A percentile compares a stretch with the other conserved stretches of the same genome.
Conservation (phyloP, 768 basidiomycete genomes). For the Tylopilus subfusipes region DNA sequence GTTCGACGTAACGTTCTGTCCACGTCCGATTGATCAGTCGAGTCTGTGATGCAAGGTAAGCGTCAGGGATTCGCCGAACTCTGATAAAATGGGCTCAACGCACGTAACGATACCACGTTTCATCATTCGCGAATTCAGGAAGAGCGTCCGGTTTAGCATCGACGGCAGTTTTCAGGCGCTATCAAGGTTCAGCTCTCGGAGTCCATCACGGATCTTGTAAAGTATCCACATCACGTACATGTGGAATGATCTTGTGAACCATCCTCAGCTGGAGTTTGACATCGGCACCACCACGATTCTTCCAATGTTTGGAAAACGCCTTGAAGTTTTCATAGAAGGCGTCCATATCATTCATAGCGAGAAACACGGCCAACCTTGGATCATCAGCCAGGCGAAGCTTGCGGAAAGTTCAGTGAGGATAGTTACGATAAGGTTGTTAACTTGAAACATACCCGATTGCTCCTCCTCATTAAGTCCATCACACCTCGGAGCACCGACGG, state of each 20-base stretch:
- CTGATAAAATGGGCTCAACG: neutral
- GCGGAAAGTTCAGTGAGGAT: neutral
- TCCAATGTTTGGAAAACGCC: constrained; percentile 36
- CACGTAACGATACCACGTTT: constrained; percentile 35
- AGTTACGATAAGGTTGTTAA: neutral
- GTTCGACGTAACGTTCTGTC: constrained; percentile 28
- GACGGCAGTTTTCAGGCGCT: constrained; percentile 35
- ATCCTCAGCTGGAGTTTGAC: constrained; percentile 23
- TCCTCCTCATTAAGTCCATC: constrained; percentile 13
- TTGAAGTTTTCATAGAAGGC: constrained; percentile 37
- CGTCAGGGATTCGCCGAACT: neutral
- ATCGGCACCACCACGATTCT: constrained; percentile 23
- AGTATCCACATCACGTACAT: constrained; percentile 29
- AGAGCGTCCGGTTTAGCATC: constrained; percentile 25
- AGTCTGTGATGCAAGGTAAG: constrained; percentile 6
- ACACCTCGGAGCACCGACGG: neutral
- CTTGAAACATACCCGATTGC: constrained; percentile 14
- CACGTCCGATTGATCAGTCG: constrained; percentile 21
- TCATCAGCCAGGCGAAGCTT: constrained; percentile 11
- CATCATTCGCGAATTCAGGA: constrained; percentile 34
- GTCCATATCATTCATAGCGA: constrained; percentile 14
- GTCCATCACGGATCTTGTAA: neutral
- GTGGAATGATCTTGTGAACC: constrained; percentile 37
- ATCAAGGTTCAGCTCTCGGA: neutral
- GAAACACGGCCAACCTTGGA: neutral